phyloP scores from a whole-genome alignment of 768 basidiomycete species.

The Mycena floridula region DNA sequence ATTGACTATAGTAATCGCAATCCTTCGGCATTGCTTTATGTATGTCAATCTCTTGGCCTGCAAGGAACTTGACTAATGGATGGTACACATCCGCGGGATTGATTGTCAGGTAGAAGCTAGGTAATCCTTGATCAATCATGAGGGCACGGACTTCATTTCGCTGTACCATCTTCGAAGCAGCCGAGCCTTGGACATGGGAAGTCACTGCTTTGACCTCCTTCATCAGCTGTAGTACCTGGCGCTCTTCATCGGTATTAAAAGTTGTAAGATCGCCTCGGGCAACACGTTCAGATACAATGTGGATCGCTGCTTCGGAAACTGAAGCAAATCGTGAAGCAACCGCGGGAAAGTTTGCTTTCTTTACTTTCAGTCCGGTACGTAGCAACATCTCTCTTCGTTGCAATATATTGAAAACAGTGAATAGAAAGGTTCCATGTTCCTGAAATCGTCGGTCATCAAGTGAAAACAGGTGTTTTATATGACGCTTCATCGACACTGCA shows the following conservation, averaged over 20 bases:
- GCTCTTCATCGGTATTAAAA: conserved; percentile 12
- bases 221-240: conserved; percentile 9
- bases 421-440: conserved; percentile 20
- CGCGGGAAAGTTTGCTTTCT: conserved; percentile 6
- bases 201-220: conserved; percentile 3
- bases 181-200: conserved; percentile 9
- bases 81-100: conserved; percentile 22
- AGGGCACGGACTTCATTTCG: conserved; percentile 8
- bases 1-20: neutral
- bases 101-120: conserved; percentile 23
- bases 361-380: conserved; percentile 16
- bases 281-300: conserved; percentile 7
- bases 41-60: conserved; percentile 15
- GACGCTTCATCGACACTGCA: conserved; percentile 13
- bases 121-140: conserved; percentile 16
- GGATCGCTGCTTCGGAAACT: conserved; percentile 9
- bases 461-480: conserved; percentile 16
- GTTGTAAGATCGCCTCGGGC: conserved; percentile 9
- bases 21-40: conserved; percentile 4
- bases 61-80: conserved; percentile 19
- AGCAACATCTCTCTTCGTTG: conserved; percentile 14
- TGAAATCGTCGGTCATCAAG: conserved; percentile 16
- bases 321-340: conserved; percentile 10
- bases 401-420: conserved; percentile 23
- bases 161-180: conserved; percentile 10